A percentile compares a stretch with the other conserved stretches of the same genome.
Conservation (phyloP, 768 basidiomycete genomes). For the Xerocomus brunneocitrinus region DNA sequence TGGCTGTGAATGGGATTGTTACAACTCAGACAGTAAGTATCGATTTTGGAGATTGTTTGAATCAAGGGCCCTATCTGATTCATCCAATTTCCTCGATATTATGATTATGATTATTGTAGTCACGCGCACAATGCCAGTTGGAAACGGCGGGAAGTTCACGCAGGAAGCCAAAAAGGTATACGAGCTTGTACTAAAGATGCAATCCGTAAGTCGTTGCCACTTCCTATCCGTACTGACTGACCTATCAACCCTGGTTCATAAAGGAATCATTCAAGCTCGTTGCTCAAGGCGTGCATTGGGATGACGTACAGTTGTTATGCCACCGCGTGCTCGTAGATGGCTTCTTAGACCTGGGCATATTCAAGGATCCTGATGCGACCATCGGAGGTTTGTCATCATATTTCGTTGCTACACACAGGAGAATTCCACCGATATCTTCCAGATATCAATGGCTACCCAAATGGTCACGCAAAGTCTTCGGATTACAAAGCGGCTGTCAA, state of each 20-base stretch:
- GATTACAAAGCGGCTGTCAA: slow-evolving; percentile 3
- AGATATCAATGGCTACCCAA: slow-evolving; percentile 5
- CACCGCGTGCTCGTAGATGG: slow-evolving; percentile 79
- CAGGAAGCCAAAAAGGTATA: slow-evolving; percentile 79
- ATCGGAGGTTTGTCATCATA: slow-evolving; percentile 7
- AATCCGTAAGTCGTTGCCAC: slow-evolving; percentile 46
- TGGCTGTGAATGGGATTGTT: slow-evolving; percentile 82
- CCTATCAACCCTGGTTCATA: slow-evolving; percentile 17
- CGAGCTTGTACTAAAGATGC: slow-evolving; percentile 86
- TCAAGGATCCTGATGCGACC: slow-evolving; percentile 56
- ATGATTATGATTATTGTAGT: slow-evolving; percentile 28
- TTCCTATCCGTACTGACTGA: background rate
- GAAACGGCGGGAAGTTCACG: slow-evolving; percentile 88
- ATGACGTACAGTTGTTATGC: slow-evolving; percentile 76
- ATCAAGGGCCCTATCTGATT: background rate
- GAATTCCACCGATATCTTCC: background rate
- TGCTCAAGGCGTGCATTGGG: slow-evolving; percentile 85
- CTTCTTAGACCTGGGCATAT: slow-evolving; percentile 82
- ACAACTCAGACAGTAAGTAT: slow-evolving; percentile 57
- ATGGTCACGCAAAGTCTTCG: background rate
- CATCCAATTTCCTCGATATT: background rate
- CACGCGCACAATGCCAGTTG: slow-evolving; percentile 86
- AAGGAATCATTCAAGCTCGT: slow-evolving; percentile 67
- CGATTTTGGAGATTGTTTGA: background rate
- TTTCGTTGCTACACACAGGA: background rate